Evolutionary conservation across 148 eudicot genomes (phyloP).

Genomic region (Persicaria tinctoria): DNA sequence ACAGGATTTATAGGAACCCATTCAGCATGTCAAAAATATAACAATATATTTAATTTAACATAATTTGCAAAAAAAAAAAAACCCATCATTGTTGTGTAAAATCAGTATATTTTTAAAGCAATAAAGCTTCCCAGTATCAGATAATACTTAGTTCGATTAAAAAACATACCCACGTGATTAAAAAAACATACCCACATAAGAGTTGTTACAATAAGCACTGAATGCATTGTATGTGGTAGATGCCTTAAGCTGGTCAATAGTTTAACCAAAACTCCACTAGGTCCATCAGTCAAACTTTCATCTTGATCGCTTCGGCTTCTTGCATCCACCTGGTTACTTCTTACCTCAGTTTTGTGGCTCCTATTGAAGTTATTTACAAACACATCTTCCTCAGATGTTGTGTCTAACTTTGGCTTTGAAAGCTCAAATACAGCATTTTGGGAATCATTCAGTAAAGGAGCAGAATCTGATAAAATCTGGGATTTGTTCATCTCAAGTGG

Average conservation of each 20-base stretch:
- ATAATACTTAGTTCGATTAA: neutral
- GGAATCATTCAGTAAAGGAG: conserved; percentile 60
- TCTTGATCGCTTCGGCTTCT: conserved; percentile 32
- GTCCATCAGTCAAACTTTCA: conserved; percentile 49
- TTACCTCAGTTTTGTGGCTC: conserved; percentile 18
- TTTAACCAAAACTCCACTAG: conserved; percentile 82
- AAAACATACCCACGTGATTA: conserved; percentile 44
- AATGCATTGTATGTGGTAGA: conserved; percentile 82
- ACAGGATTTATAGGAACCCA: neutral
- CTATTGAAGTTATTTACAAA: conserved; percentile 20
- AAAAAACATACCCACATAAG: conserved; percentile 77
- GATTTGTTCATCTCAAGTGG: conserved; percentile 45
- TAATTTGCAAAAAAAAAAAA: neutral
- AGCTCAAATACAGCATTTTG: conserved; percentile 30
- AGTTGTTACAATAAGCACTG: conserved; percentile 80
- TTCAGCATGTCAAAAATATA: neutral
- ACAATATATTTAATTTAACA: neutral
- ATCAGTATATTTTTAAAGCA: neutral
- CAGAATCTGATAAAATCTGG: conserved; percentile 55
- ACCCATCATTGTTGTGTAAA: neutral
- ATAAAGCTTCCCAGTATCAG: neutral
- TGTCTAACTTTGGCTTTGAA: conserved; percentile 33
- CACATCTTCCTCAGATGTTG: conserved; percentile 19
- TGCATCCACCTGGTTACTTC: conserved; percentile 22
- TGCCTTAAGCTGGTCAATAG: conserved; percentile 86